Evolutionary conservation across 805 yeast species (phyloP).

Genomic region (Suhomyces kilbournensis): DNA sequence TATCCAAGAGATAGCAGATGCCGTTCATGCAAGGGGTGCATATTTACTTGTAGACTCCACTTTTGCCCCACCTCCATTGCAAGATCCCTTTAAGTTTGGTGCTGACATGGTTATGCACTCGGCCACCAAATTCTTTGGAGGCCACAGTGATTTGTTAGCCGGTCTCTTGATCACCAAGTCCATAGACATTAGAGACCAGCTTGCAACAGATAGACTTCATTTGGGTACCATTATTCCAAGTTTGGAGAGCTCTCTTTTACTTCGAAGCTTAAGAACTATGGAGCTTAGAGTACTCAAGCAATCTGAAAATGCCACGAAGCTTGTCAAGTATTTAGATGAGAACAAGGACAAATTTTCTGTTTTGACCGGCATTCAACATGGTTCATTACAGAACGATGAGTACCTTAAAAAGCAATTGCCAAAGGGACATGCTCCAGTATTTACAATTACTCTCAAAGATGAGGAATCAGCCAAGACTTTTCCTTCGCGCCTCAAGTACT

Average conservation of each 20-base stretch:
- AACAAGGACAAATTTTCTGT: slow-evolving; percentile 48
- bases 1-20: slow-evolving; percentile 57
- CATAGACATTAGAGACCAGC: slow-evolving; percentile 37
- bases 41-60: slow-evolving; percentile 75
- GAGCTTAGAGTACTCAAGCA: slow-evolving; percentile 71
- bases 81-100: slow-evolving; percentile 75
- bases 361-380: slow-evolving; percentile 58
- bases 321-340: slow-evolving; percentile 58
- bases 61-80: slow-evolving; percentile 90
- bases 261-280: slow-evolving; percentile 79
- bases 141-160: slow-evolving; percentile 89
- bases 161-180: slow-evolving; percentile 75
- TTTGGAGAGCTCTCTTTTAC: slow-evolving; percentile 68
- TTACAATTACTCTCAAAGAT: slow-evolving; percentile 54
- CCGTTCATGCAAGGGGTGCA: slow-evolving; percentile 80
- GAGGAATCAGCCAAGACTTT: slow-evolving; percentile 57
- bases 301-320: slow-evolving; percentile 54
- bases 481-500: slow-evolving; percentile 63
- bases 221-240: slow-evolving; percentile 80
- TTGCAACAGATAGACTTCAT: slow-evolving; percentile 61
- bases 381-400: slow-evolving; percentile 71
- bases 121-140: slow-evolving; percentile 91
- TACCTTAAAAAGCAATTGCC: slow-evolving; percentile 65
- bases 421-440: slow-evolving; percentile 68
- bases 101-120: slow-evolving; percentile 92